Conservation (phyloP, 441 rosid genomes). For the Gossypium davidsonii region DNA sequence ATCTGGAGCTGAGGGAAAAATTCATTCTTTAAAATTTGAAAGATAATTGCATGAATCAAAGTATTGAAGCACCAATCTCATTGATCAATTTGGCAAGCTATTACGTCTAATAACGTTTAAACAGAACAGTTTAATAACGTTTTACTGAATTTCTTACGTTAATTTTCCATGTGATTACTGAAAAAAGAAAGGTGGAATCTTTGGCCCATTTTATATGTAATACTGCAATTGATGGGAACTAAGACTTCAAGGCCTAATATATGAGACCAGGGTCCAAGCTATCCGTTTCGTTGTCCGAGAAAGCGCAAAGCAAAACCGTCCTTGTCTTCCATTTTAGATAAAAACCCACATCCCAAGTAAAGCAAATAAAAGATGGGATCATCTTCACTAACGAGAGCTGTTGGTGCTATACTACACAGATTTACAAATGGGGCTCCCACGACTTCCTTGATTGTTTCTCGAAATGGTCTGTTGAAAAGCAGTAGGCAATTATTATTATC, state of each 20-base stretch:
- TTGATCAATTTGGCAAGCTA: neutral
- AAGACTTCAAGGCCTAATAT: neutral
- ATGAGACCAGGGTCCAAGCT: neutral
- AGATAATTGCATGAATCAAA: neutral
- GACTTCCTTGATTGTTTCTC: conserved; percentile 24
- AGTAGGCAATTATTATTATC: conserved; percentile 25
- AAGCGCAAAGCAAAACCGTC: neutral
- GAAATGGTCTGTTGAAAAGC: conserved; percentile 21
- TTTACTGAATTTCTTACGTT: neutral
- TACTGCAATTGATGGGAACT: neutral
- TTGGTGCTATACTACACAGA: conserved; percentile 38
- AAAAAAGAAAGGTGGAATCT: neutral
- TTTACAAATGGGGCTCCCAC: conserved; percentile 37
- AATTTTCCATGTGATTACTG: neutral
- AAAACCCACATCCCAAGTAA: neutral
- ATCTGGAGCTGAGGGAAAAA: too few relatives aligned
- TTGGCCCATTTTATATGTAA: neutral
- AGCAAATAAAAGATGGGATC: conserved; percentile 26
- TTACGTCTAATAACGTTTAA: neutral
- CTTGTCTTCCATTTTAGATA: neutral
- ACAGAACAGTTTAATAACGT: neutral
- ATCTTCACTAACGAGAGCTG: conserved; percentile 37
- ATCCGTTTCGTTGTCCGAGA: neutral
- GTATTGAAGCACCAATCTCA: neutral
- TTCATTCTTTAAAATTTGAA: neutral